These are phyloP conservation scores for Chrysanthemum makinoi DNA, from an alignment of 129 eudicot species.

Conservation along the genomic window DNA sequence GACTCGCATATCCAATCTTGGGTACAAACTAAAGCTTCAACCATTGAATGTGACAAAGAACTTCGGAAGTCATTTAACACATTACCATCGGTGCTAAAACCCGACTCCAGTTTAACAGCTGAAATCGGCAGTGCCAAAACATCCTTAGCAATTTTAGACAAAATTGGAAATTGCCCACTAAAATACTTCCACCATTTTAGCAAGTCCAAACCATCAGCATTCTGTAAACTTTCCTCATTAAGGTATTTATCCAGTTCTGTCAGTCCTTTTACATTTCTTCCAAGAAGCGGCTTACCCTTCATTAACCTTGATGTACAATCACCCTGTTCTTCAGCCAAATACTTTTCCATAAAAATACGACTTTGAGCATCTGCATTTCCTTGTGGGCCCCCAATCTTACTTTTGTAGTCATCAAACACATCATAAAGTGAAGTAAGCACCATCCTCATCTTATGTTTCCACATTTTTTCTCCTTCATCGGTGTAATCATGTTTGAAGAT, in stretches of 20 bases:
- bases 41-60: slow-evolving; percentile 10
- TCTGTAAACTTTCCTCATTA: background rate
- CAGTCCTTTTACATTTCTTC: background rate
- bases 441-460: slow-evolving; percentile 11
- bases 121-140: slow-evolving; percentile 11
- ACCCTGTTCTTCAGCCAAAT: slow-evolving; percentile 6
- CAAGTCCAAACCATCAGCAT: background rate
- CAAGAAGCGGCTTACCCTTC: background rate
- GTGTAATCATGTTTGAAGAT: slow-evolving; percentile 15
- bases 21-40: slow-evolving; percentile 13
- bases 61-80: slow-evolving; percentile 11
- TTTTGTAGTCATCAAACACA: slow-evolving; percentile 8
- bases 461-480: slow-evolving; percentile 1
- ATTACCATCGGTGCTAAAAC: background rate
- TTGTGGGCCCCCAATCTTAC: background rate
- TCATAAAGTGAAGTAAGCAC: slow-evolving; percentile 8
- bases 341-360: background rate
- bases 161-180: background rate
- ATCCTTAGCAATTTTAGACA: slow-evolving; percentile 24
- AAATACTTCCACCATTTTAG: slow-evolving; percentile 11
- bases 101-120: background rate
- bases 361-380: slow-evolving; percentile 10
- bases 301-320: background rate
- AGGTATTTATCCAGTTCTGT: slow-evolving; percentile 14
- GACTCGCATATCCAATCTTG: slow-evolving; percentile 14